Evolutionary conservation across 75 land plant species (phyloP), one percentile per base, ranked within the genome.

Genomic region (Pinus taeda): DNA sequence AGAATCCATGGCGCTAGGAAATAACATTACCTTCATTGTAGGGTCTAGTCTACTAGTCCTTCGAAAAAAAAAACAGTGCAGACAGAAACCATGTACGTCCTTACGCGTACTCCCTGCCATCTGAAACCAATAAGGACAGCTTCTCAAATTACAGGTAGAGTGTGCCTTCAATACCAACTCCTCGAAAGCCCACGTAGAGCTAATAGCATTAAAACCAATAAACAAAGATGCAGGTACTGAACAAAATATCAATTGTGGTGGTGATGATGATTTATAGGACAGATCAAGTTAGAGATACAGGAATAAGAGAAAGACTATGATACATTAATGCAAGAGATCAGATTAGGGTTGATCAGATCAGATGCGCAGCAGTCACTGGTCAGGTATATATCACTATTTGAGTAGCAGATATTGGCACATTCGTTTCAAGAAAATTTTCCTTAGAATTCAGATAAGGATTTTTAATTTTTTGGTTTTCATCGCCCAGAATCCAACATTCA

Each of bases 1-100:
- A 20, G 20, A n/a, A 21, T 39, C 8, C 49, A 69, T 42, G 49
- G 72, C 55, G 3, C 22, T 69, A 69, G 11, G 45, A 69, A 69
- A 12, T 69, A 69, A 45, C 49, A 4, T 69, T 36, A 45, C 49
- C 72, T 69, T 42, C 72, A n/a, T 9, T 69, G 72, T 69, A 42
- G 72, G 55, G 72, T 69, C 69, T 65, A 30, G 72, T 69, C 72
- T 45, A 30, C 72, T 45, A 30, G 72, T 69, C 72, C 72, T 69
- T n/a, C 1, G 11, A 49, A 42, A n/a, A 5, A 69, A 49, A 49
- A 49, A 42, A n/a, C 6, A 69, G 72, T 69, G 72, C 13, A 20
- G 55, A 49, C 55, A 49, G 55, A 49, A 49, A 49, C 8, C 55
- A 49, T 49, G 72, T 69, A 69, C 72, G 9, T 30, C n/a, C 13